Percentiles rank a stretch among this genome's conserved stretches.
Evolutionary conservation across 306 rosid species (phyloP).

Genomic region (Medicago truncatula): MtrunA17r5.0-ANR NC_053042.1:28759501-28760000

Average conservation of each 20-base stretch:
- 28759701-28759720: constrained; percentile 85
- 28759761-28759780: neutral
- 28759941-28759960: constrained; percentile 86
- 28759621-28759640: constrained; percentile 44
- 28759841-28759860: constrained; percentile 61
- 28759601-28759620: constrained; percentile 42
- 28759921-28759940: constrained; percentile 80
- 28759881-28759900: constrained; percentile 93
- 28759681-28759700: constrained; percentile 95
- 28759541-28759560: constrained; percentile 37
- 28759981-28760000: neutral
- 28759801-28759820: constrained; percentile 23
- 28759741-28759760: constrained; percentile 99
- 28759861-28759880: constrained; percentile 83
- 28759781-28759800: neutral
- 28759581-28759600: neutral
- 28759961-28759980: neutral
- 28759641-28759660: constrained; percentile 25
- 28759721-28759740: constrained; percentile 90
- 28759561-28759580: neutral
- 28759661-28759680: constrained; percentile 27
- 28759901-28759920: constrained; percentile 87
- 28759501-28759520: too few species aligned
- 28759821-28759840: neutral
- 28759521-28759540: neutral